phyloP scores from a whole-genome alignment of 192 early-diverging fungal species.

The Oehlia diaphana region DNA sequence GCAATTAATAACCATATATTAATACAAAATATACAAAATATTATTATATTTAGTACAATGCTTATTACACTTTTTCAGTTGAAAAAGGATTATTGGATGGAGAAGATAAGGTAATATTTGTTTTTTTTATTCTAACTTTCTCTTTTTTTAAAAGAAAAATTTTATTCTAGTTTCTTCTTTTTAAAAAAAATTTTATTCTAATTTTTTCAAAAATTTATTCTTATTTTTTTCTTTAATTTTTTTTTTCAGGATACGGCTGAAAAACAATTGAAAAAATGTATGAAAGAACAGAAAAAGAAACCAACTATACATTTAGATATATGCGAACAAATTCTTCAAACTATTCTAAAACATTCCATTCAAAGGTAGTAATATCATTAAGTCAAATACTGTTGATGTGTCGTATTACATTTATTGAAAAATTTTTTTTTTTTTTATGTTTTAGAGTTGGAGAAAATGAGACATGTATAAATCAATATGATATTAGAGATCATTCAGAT shows the following conservation, averaged over 20 bases:
- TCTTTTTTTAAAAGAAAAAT: background rate
- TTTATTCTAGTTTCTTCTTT: background rate
- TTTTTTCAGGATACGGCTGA: constrained; percentile 11
- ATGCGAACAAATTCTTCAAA: constrained; percentile 44
- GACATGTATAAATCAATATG: constrained; percentile 58
- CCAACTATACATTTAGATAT: constrained; percentile 32
- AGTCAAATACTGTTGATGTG: background rate
- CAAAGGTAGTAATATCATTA: background rate
- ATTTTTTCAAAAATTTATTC: too few species aligned
- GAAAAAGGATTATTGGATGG: constrained; percentile 32
- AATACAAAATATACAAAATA: background rate
- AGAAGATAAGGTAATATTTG: constrained; percentile 32
- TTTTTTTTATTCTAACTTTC: too few species aligned
- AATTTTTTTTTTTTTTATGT: background rate
- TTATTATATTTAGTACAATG: constrained; percentile 41
- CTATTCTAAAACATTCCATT: constrained; percentile 3
- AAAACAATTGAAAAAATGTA: constrained; percentile 36
- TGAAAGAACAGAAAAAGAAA: constrained; percentile 30
- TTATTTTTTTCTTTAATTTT: background rate
- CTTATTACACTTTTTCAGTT: constrained; percentile 42
- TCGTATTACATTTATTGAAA: too few species aligned
- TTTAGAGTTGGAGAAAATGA: constrained; percentile 13
- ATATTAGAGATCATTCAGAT: constrained; percentile 50
- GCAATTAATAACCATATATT: background rate
- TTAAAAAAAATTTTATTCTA: background rate